A percentile compares a stretch with the other conserved stretches of the same genome.
These are phyloP conservation scores for maize (Zea mays) DNA, from an alignment of 176 grass and related monocot genomes.

Conservation along the genomic window Zm-B73-REFERENCE-NAM-5.0 NC_050103.1:124292001-124292500, in stretches of 20 bases:
- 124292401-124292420: constrained; percentile 81
- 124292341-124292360: constrained; percentile 89
- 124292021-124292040: constrained; percentile 60
- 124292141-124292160: constrained; percentile 79
- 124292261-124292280: neutral
- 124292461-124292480: constrained; percentile 73
- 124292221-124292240: neutral
- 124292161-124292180: constrained; percentile 42
- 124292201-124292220: too few relatives aligned
- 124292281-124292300: neutral
- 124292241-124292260: neutral
- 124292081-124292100: constrained; percentile 84
- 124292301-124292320: constrained; percentile 58
- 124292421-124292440: constrained; percentile 83
- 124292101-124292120: constrained; percentile 75
- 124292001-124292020: constrained; percentile 80
- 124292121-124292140: constrained; percentile 73
- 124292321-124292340: constrained; percentile 77
- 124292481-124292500: constrained; percentile 81
- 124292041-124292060: constrained; percentile 86
- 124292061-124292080: constrained; percentile 84
- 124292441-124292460: constrained; percentile 89
- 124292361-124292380: constrained; percentile 71
- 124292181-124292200: constrained; percentile 40
- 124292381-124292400: constrained; percentile 81